phyloP scores from a whole-genome alignment of 371 early-diverging fungal genomes.

The Funneliformis caledonium region DNA sequence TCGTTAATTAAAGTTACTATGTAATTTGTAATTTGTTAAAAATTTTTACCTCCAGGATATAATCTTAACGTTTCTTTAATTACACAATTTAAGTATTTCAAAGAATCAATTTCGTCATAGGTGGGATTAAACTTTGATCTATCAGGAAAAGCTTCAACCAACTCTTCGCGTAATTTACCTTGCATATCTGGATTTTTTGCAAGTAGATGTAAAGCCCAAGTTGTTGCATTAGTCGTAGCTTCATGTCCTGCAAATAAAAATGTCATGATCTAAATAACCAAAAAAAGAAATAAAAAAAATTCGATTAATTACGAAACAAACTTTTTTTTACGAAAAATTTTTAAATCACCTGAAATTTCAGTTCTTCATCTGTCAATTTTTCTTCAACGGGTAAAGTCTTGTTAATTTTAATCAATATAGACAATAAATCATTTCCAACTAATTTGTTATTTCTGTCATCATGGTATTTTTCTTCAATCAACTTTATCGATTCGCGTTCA shows the following conservation, averaged over 20 bases:
- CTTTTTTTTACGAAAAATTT: conserved; percentile 10
- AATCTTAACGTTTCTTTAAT: conserved; percentile 20
- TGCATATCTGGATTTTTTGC: background rate
- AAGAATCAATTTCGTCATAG: too few relatives aligned
- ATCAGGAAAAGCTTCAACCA: too few relatives aligned
- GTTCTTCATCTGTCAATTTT: background rate
- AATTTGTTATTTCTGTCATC: too few relatives aligned
- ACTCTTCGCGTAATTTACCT: background rate
- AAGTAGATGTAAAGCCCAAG: conserved; percentile 46
- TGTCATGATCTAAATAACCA: conserved; percentile 43
- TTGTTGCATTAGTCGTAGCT: conserved; percentile 47
- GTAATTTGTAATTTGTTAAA: too few relatives aligned
- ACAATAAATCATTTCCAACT: too few relatives aligned
- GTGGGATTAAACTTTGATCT: too few relatives aligned
- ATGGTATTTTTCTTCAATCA: too few relatives aligned
- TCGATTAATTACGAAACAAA: too few relatives aligned
- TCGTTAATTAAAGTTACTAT: too few relatives aligned
- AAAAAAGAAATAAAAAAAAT: background rate
- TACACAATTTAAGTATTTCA: background rate
- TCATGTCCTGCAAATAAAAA: conserved; percentile 9
- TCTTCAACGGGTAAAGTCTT: background rate
- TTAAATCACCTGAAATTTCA: background rate
- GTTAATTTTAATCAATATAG: background rate
- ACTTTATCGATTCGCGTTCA: too few relatives aligned
- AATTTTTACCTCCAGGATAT: background rate